Base-by-base conservation (phyloP, 2,329 filamentous ascomycete genomes). In the Ascochyta koolunga region DNA sequence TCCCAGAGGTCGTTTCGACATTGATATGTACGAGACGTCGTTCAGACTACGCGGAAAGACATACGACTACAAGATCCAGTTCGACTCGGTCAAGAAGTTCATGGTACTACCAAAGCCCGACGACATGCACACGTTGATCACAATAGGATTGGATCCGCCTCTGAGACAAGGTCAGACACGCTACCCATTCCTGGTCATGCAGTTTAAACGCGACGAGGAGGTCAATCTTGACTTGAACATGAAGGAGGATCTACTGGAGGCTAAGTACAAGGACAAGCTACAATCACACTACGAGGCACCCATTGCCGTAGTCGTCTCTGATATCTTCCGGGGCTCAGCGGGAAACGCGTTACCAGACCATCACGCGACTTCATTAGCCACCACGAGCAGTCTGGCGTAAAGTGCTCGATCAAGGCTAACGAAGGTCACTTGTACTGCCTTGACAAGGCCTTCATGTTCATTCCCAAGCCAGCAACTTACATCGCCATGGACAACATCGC, bases 61-160 rank as follows among this genome's bases (percentile, higher is more conserved):
- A 21, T 99, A 99, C 81, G 96, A 99, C 80, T 99, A 99, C 86
- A 99, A 99, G 84, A 98, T 99, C 63, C 92, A 97, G 75, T 99
- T 97, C 78, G 91, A 97, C 53, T 87, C 89, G 43, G 92, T 98
- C 79, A 99, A 99, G 82, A 98, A 98, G 76, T 98, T 98, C 74
- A 97, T 99, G 87, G 85, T 98, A 25, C 86, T 99, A 5, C 95
- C 95, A 41, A 99, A 99, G 79, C 95, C 95, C n/a, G 95, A 99
- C 74, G 95, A 99, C 64, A 86, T 95, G 66, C 95, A 99, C 74
- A 93, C 90, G 63, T 89, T 99, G 80, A 91, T 99, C 62, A 93
- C 91, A 60, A 89, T 99, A 62, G 95, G 96, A 48, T 82, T 99
- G 31, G 95, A 99, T 69, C 95, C 95, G 21, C 95, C 95, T 31